Conservation (phyloP, 2,329 filamentous ascomycete species). For the Penicillium hesseltinei region DNA sequence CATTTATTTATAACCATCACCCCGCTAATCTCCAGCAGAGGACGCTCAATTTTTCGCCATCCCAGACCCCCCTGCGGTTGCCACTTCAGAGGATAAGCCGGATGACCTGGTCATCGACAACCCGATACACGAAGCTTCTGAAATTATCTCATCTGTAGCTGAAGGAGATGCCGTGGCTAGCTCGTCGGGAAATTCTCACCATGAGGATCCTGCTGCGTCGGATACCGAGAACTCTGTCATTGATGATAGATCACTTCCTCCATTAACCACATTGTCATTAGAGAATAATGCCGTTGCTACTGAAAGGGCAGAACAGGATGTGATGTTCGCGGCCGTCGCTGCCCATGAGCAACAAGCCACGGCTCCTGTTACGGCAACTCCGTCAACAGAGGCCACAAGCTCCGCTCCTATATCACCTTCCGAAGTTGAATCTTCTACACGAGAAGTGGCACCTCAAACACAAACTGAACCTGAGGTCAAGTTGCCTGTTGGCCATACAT, state of each 20-base stretch:
- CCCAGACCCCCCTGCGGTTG: constrained; percentile 30
- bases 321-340: constrained; percentile 31
- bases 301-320: constrained; percentile 27
- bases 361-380: constrained; percentile 13
- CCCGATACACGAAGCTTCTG: constrained; percentile 24
- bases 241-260: not conserved
- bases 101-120: constrained; percentile 33
- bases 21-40: constrained; percentile 19
- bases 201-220: not conserved
- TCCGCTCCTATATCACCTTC: constrained; percentile 5
- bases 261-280: constrained; percentile 8
- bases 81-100: constrained; percentile 28
- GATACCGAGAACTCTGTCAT: not conserved
- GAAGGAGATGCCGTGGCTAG: constrained; percentile 29
- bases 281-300: constrained; percentile 14
- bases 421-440: constrained; percentile 11
- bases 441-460: constrained; percentile 3
- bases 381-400: constrained; percentile 13
- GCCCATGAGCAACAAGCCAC: constrained; percentile 29
- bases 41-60: constrained; percentile 40
- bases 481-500: constrained; percentile 39
- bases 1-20: not conserved
- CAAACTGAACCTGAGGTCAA: constrained; percentile 20
- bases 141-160: constrained; percentile 15
- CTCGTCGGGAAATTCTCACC: constrained; percentile 25